phyloP scores from a whole-genome alignment of 495 filamentous ascomycete species.

The Trichoderma orchidacearum region DNA sequence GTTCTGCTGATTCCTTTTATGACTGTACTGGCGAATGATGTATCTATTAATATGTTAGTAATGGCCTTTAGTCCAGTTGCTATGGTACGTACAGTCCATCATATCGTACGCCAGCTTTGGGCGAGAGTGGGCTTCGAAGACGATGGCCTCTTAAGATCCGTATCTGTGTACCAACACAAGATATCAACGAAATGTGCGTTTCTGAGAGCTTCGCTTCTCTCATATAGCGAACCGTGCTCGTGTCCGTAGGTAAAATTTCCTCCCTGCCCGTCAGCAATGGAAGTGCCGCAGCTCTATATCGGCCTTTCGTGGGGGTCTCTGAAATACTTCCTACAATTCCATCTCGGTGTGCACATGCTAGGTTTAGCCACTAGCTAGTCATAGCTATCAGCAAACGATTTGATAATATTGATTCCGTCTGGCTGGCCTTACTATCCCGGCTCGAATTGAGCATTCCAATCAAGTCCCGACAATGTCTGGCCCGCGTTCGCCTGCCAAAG shows the following conservation, averaged over 20 bases:
- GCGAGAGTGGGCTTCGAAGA: slow-evolving; percentile 30
- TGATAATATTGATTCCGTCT: no score
- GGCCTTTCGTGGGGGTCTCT: slow-evolving; percentile 21
- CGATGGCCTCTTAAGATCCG: slow-evolving; percentile 26
- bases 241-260: slow-evolving; percentile 7
- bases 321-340: slow-evolving; percentile 23
- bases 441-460: slow-evolving; percentile 17
- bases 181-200: slow-evolving; percentile 23
- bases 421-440: slow-evolving; percentile 16
- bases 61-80: slow-evolving; percentile 1
- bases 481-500: slow-evolving; percentile 14
- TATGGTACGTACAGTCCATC: slow-evolving; percentile 30
- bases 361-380: slow-evolving; percentile 34
- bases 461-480: slow-evolving; percentile 12
- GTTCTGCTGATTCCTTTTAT: slow-evolving; percentile 14
- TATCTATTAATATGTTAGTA: slow-evolving; percentile 11
- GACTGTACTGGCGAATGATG: slow-evolving; percentile 22
- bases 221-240: slow-evolving; percentile 16
- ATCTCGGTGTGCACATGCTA: slow-evolving; percentile 30
- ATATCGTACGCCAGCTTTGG: slow-evolving; percentile 30
- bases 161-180: slow-evolving; percentile 22
- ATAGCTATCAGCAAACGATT: slow-evolving; percentile 2
- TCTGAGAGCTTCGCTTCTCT: slow-evolving; percentile 16
- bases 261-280: slow-evolving; percentile 31
- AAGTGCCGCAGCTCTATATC: slow-evolving; percentile 19